Evolutionary conservation across 345 rosid genomes (phyloP), one percentile per base, ranked within the genome.

Genomic region (sweet orange (Citrus sinensis)): DNA sequence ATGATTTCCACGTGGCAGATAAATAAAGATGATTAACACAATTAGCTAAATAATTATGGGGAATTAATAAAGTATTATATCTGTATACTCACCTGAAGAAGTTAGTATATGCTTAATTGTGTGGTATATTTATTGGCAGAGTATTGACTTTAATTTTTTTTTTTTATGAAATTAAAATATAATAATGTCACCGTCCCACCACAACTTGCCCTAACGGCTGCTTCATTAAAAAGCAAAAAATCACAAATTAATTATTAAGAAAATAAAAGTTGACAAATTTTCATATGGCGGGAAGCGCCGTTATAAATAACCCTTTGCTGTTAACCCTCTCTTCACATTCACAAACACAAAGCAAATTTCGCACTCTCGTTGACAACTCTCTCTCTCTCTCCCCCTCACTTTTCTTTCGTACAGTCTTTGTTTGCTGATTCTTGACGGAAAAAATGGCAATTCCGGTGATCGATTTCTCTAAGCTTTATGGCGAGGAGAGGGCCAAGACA

Each of bases 361-460:
- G 4, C 16, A 9, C 13, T 60, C 72, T 71, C 68, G 4, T 11
- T 11, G 25, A 5, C 17, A 16, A 8, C 69, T 39, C 73, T 29
- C 73, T 25, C 71, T 78, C 67, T 42, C 73, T 20, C 71, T 78
- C 67, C n/a, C n/a, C n/a, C n/a, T n/a, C n/a, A n/a, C n/a, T n/a
- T 8, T 34, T 65, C 76, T 54, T 35, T 61, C 17, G 39, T 16
- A 40, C 25, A 9, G 1, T 14, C 40, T 13, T 7, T 2, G 7
- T 10, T 17, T 13, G 2, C 37, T 80, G 6, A 22, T 80, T 78
- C 32, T 54, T 78, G n/a, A 22, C 35, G 30, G 25, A 49, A 67
- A 37, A 55, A 82, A 95, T 95, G 98, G 97, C 90, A 27, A 85
- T 95, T 90, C 98, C 98, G 1, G 97, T 95, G 77, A 88, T 93